These are phyloP conservation scores for Lanzia echinophila DNA, from an alignment of 2,329 filamentous ascomycete genomes.

Conservation along the genomic window DNA sequence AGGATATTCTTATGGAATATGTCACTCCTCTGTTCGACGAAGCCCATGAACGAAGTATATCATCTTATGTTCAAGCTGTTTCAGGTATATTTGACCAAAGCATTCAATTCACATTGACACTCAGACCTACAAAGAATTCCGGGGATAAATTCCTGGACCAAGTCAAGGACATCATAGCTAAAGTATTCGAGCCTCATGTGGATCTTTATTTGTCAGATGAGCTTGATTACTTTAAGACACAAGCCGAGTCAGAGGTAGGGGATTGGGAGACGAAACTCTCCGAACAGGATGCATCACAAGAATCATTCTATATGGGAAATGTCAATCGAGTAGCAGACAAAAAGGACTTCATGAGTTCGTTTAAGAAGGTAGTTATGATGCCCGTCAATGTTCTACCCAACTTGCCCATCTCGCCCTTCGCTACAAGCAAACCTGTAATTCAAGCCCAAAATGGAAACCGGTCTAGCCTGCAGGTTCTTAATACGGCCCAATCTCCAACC, in stretches of 20 bases:
- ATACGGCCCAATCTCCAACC: slow-evolving; percentile 18
- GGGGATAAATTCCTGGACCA: slow-evolving; percentile 55
- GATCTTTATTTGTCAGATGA: slow-evolving; percentile 91
- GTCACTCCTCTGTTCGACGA: slow-evolving; percentile 81
- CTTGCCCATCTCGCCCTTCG: slow-evolving; percentile 53
- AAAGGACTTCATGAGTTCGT: slow-evolving; percentile 90
- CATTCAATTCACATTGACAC: slow-evolving; percentile 65
- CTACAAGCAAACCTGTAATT: slow-evolving; percentile 30
- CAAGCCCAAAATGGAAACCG: slow-evolving; percentile 17
- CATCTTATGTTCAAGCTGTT: slow-evolving; percentile 77
- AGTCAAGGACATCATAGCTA: slow-evolving; percentile 59
- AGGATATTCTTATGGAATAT: slow-evolving; percentile 80
- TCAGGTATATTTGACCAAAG: slow-evolving; percentile 85
- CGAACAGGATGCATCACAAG: slow-evolving; percentile 82
- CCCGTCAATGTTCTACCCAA: slow-evolving; percentile 84
- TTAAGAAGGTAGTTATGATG: slow-evolving; percentile 99
- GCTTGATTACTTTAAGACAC: slow-evolving; percentile 72
- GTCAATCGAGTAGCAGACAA: slow-evolving; percentile 93
- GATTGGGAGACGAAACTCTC: slow-evolving; percentile 88
- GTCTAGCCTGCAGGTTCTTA: slow-evolving; percentile 26
- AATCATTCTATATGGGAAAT: slow-evolving; percentile 94
- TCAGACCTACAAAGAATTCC: slow-evolving; percentile 60
- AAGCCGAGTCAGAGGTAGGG: slow-evolving; percentile 69
- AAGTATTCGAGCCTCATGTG: slow-evolving; percentile 85
- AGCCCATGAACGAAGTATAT: slow-evolving; percentile 66